Evolutionary conservation across 805 yeast genomes (phyloP), one percentile per base, ranked within the genome.

Genomic region (Pichia membranifaciens): DNA sequence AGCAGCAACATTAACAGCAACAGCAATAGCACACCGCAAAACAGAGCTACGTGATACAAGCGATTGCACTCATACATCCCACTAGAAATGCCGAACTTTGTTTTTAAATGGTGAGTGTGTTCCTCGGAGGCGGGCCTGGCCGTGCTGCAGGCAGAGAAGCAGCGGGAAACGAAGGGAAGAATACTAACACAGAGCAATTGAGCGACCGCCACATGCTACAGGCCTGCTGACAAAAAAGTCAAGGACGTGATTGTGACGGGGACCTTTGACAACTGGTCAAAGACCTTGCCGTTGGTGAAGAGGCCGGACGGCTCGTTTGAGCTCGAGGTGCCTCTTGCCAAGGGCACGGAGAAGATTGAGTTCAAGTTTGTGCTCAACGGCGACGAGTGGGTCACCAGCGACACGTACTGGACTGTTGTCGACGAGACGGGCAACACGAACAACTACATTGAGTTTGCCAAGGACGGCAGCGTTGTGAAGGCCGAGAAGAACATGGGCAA

Each of bases 311-410:
- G 69, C 12, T 53, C 61, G 2, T 67, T 64, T 47, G 59, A 59
- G 44, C 47, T 67, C 18, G 51, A 63, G n/a, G 55, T 59, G 15
- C 67, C 70, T 32, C 52, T 68, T 20, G 47, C 54, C 10, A 33
- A 50, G n/a, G 56, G 54, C 25, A 44, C 49, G 2, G 58, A 56
- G 3, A 64, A 61, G 41, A 50, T 63, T 22, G 46, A 68, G 20
- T 80, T 74, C 68, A 80, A 80, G 61, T 80, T 74, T 55, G 76
- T 80, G 39, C 79, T 80, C 37, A 83, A 80, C 54, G 84, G 77
- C 36, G 31, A 33, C 18, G 76, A 73, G 31, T 80, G 86, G 86
- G 54, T 62, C 15, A 70, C 71, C 21, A 67, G 71, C 29, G 60
- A 64, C 1, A 55, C 60, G 3, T 76, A 71, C 52, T 62, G 63